phyloP scores from a whole-genome alignment of 495 filamentous ascomycete species.

The Aspergillus homomorphus region DNA sequence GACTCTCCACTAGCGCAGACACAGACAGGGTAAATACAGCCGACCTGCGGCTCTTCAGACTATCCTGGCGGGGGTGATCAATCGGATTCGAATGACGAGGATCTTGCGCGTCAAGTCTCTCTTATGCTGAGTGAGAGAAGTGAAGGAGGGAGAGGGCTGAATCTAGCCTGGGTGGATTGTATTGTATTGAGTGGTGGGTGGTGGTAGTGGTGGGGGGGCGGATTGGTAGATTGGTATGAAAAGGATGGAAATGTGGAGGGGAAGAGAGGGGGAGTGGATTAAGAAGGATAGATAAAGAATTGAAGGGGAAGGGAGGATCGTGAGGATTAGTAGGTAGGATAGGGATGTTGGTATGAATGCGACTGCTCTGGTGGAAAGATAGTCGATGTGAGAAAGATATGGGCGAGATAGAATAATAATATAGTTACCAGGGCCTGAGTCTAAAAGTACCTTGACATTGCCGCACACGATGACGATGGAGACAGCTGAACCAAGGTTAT shows the following conservation, averaged over 20 bases:
- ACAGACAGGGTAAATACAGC: conserved; percentile 9
- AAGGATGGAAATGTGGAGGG: conserved; percentile 3
- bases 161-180: background rate
- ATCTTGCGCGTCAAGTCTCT: conserved; percentile 1
- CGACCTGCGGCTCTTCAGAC: conserved; percentile 23
- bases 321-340: conserved; percentile 7
- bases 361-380: background rate
- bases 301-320: conserved; percentile 1
- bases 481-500: conserved; percentile 33
- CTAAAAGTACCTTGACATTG: conserved; percentile 28
- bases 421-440: conserved; percentile 16
- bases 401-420: conserved; percentile 23
- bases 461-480: conserved; percentile 30
- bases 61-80: background rate
- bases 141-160: background rate
- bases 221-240: background rate
- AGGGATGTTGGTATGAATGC: conserved; percentile 5
- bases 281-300: conserved; percentile 10
- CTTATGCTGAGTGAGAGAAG: background rate
- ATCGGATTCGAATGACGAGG: background rate
- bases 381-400: conserved; percentile 11
- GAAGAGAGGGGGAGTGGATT: conserved; percentile 2
- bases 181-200: too few species aligned
- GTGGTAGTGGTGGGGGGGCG: background rate
- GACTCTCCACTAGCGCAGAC: conserved; percentile 5